phyloP scores from a whole-genome alignment of 78 protist genomes.

The Dictyostelium firmibasis region DNA sequence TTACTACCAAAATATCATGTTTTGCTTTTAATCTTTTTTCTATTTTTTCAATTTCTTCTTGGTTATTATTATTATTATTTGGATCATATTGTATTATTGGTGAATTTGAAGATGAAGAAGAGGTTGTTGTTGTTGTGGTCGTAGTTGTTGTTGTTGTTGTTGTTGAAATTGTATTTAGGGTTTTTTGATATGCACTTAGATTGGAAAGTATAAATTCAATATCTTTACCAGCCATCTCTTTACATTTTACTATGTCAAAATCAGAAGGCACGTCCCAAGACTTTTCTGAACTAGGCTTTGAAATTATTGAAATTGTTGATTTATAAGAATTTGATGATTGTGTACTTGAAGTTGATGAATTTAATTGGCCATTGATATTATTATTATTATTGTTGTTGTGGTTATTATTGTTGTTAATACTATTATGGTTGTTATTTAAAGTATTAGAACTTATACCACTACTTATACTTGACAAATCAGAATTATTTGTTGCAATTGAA shows the following conservation, averaged over 20 bases:
- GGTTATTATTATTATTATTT: background rate
- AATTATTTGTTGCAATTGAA: background rate
- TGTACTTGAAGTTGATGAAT: constrained; percentile 1
- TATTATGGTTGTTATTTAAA: background rate
- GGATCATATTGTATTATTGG: background rate
- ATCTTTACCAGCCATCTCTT: background rate
- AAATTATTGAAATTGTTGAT: background rate
- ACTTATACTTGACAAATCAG: background rate
- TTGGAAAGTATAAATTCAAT: constrained; percentile 23
- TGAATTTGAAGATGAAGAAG: background rate
- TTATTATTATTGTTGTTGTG: background rate
- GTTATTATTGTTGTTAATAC: background rate
- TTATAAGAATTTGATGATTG: background rate
- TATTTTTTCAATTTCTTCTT: constrained; percentile 22
- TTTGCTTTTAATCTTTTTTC: constrained; percentile 30
- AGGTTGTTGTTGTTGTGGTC: background rate
- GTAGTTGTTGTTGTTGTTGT: background rate
- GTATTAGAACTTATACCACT: background rate
- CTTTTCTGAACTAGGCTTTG: constrained; percentile 22
- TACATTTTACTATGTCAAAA: background rate
- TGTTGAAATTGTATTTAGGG: background rate
- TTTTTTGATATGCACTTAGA: constrained; percentile 19
- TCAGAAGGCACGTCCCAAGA: constrained; percentile 28
- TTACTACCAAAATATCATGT: constrained; percentile 11
- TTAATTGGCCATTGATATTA: background rate